phyloP scores from a whole-genome alignment of 2,329 filamentous ascomycete species.

The Stagonosporopsis vannaccii region DNA sequence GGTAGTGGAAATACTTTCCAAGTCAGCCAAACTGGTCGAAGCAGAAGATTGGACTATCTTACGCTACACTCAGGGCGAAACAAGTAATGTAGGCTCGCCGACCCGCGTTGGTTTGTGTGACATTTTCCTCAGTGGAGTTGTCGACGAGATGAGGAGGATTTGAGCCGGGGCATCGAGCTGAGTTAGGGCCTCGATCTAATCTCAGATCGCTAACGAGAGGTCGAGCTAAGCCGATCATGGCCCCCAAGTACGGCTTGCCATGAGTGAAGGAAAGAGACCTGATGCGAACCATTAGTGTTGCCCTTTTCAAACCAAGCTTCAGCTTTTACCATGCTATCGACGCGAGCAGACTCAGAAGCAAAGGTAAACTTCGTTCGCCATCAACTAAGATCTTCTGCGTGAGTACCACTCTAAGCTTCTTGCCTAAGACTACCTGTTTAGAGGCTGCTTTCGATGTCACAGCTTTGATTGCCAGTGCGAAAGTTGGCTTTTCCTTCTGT shows the following conservation, averaged over 20 bases:
- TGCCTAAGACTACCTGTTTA: constrained; percentile 26
- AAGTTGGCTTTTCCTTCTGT: constrained; percentile 16
- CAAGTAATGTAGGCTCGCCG: constrained; percentile 58
- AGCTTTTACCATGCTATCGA: constrained; percentile 29
- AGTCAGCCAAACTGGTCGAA: neutral
- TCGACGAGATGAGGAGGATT: constrained; percentile 15
- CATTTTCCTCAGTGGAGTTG: constrained; percentile 1
- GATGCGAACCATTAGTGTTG: neutral
- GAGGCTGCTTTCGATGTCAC: constrained; percentile 23
- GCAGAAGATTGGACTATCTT: constrained; percentile 8
- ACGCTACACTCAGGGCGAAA: constrained; percentile 56
- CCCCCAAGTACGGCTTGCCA: constrained; percentile 29
- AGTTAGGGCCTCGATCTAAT: constrained; percentile 23
- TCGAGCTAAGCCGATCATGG: constrained; percentile 22
- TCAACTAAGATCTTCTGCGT: constrained; percentile 30
- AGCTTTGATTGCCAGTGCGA: constrained; percentile 28
- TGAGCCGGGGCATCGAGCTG: constrained; percentile 9
- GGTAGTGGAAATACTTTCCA: constrained; percentile 25
- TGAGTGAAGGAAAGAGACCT: constrained; percentile 29
- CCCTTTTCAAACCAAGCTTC: neutral
- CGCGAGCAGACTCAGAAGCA: constrained; percentile 29
- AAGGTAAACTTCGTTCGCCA: constrained; percentile 32
- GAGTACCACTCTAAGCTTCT: constrained; percentile 23
- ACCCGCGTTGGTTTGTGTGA: constrained; percentile 56
- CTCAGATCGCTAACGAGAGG: constrained; percentile 30